These are phyloP conservation scores for Epichloe brachyelytri DNA, from an alignment of 2,329 filamentous ascomycete species.

Conservation along the genomic window DNA sequence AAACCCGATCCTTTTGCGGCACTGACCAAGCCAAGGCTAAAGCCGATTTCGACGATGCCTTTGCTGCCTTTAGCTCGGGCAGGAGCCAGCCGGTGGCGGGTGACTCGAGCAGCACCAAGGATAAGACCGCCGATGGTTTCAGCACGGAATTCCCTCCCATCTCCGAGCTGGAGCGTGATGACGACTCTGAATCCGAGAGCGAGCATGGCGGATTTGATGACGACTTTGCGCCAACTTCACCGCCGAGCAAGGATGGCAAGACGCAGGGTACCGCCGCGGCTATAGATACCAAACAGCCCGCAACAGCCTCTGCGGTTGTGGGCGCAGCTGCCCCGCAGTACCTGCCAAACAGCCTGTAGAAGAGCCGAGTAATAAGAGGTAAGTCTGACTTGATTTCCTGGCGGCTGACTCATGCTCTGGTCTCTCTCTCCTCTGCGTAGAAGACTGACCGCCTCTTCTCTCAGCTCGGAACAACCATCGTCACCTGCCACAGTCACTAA, in stretches of 20 bases:
- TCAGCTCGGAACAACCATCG: constrained; percentile 17
- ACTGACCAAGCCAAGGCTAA: constrained; percentile 50
- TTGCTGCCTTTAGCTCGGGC: constrained; percentile 56
- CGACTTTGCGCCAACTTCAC: constrained; percentile 63
- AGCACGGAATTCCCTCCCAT: constrained; percentile 86
- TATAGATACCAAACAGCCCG: constrained; percentile 1
- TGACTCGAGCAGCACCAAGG: constrained; percentile 21
- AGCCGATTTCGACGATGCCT: constrained; percentile 75
- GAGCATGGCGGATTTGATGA: constrained; percentile 84
- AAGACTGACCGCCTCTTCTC: background rate
- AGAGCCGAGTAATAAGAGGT: constrained; percentile 14
- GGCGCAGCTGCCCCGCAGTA: constrained; percentile 8
- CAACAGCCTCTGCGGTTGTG: background rate
- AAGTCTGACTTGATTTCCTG: constrained; percentile 4
- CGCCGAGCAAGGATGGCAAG: constrained; percentile 21
- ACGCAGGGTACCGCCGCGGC: constrained; percentile 5
- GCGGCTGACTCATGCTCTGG: too few species aligned
- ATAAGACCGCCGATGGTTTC: constrained; percentile 39
- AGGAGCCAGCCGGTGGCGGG: constrained; percentile 32
- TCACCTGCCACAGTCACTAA: constrained; percentile 20
- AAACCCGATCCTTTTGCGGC: constrained; percentile 33
- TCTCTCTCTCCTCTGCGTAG: too few species aligned
- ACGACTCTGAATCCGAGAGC: constrained; percentile 70
- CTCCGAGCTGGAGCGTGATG: constrained; percentile 67
- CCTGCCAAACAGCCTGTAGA: constrained; percentile 15